Conservation (phyloP, 2,329 filamentous ascomycete genomes). For the Colletotrichum scovillei region DNA sequence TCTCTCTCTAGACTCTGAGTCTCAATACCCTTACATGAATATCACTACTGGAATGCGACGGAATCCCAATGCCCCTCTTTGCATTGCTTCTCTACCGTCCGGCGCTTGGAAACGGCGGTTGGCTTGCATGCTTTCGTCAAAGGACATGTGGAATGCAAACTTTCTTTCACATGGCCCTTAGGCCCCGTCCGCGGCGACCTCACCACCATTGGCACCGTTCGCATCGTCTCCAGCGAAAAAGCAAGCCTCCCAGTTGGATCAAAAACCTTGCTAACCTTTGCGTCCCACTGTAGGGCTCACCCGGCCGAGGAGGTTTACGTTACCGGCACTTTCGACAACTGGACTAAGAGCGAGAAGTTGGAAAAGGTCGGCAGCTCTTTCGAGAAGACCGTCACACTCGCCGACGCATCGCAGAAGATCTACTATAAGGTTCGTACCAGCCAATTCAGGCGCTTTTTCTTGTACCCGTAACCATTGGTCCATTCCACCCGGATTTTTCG, state of each 20-base stretch:
- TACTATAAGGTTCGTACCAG: slow-evolving; percentile 86
- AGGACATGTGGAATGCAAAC: slow-evolving; percentile 19
- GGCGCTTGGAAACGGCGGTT: not conserved
- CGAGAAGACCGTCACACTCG: slow-evolving; percentile 82
- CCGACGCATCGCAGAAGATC: slow-evolving; percentile 76
- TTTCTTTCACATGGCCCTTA: slow-evolving; percentile 8
- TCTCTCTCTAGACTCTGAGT: not conserved
- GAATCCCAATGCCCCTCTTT: slow-evolving; percentile 3
- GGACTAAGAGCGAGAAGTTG: slow-evolving; percentile 87
- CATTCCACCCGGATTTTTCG: slow-evolving; percentile 1
- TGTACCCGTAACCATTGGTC: slow-evolving; percentile 28
- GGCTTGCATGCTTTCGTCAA: slow-evolving; percentile 20
- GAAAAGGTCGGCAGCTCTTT: slow-evolving; percentile 80
- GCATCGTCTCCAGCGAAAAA: slow-evolving; percentile 4
- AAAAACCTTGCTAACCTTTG: slow-evolving; percentile 27
- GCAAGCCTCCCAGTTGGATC: not conserved
- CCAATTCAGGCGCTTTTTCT: slow-evolving; percentile 20
- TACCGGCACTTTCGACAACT: slow-evolving; percentile 95
- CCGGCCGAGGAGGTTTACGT: slow-evolving; percentile 89
- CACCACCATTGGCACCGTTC: slow-evolving; percentile 4
- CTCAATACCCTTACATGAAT: not conserved
- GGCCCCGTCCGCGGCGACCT: not conserved
- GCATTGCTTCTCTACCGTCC: not conserved
- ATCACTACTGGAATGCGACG: slow-evolving; percentile 16
- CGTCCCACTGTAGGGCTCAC: slow-evolving; percentile 75